Percentiles rank a stretch among this genome's conserved stretches.
These are phyloP conservation scores for Lichtheimia corymbifera DNA, from an alignment of 371 early-diverging fungal genomes.

Conservation along the genomic window DNA sequence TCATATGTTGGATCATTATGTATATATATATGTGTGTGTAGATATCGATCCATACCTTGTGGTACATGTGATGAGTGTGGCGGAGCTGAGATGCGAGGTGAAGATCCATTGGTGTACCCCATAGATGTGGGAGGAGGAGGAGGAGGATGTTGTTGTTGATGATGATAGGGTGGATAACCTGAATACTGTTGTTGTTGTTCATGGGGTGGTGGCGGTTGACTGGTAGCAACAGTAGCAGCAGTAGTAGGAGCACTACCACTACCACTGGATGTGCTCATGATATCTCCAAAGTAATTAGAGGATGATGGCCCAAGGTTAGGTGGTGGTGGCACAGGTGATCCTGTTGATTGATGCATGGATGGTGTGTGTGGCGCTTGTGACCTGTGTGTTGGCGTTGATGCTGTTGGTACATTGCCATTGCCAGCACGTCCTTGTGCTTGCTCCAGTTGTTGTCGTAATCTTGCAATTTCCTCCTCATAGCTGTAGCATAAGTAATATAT, in stretches of 20 bases:
- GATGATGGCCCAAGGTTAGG: slow-evolving; percentile 31
- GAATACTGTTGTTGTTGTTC: slow-evolving; percentile 13
- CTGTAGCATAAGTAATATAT: slow-evolving; percentile 4
- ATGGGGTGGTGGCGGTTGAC: slow-evolving; percentile 13
- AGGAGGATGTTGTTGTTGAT: slow-evolving; percentile 9
- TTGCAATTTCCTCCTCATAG: slow-evolving; percentile 38
- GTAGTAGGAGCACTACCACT: too few relatives aligned
- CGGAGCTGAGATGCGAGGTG: slow-evolving; percentile 8
- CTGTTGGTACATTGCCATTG: neutral
- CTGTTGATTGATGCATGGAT: slow-evolving; percentile 7
- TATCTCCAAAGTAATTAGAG: slow-evolving; percentile 25
- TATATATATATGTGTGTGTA: too few relatives aligned
- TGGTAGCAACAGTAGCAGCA: neutral
- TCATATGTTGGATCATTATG: neutral
- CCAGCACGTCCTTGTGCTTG: slow-evolving; percentile 18
- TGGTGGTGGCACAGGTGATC: slow-evolving; percentile 16
- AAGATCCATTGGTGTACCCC: slow-evolving; percentile 15
- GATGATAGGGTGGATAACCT: slow-evolving; percentile 11
- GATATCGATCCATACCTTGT: neutral
- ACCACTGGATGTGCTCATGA: slow-evolving; percentile 19
- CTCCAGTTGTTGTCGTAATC: slow-evolving; percentile 34
- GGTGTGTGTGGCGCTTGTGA: slow-evolving; percentile 10
- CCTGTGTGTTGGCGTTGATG: slow-evolving; percentile 1
- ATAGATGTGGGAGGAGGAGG: slow-evolving; percentile 11
- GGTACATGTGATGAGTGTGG: slow-evolving; percentile 7